Percentiles rank a stretch among this genome's conserved stretches.
phyloP scores from a whole-genome alignment of 2,329 filamentous ascomycete species.

The Talaromyces rugulosus region DNA sequence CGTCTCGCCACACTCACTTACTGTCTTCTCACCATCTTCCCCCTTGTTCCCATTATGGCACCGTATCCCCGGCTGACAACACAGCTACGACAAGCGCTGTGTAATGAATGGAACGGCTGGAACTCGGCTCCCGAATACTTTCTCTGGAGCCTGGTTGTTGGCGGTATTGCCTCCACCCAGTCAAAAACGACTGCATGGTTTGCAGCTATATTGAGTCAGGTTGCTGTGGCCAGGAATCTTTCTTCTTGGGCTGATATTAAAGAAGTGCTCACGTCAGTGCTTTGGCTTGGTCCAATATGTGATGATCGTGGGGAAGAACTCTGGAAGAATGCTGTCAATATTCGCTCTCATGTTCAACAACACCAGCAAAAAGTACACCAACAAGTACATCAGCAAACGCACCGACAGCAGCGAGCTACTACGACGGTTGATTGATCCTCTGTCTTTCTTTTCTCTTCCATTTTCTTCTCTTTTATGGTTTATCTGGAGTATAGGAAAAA shows the following conservation, averaged over 20 bases:
- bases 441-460: not conserved
- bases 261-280: constrained; percentile 15
- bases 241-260: constrained; percentile 17
- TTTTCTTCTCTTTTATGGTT: not conserved
- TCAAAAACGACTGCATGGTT: constrained; percentile 18
- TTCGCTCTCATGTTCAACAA: constrained; percentile 8
- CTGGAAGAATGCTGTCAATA: constrained; percentile 13
- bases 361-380: constrained; percentile 8
- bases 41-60: constrained; percentile 19
- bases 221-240: constrained; percentile 15
- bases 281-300: constrained; percentile 21
- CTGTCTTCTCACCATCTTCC: constrained; percentile 20
- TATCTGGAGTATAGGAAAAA: not conserved
- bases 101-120: constrained; percentile 14
- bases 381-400: not conserved
- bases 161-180: constrained; percentile 19
- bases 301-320: constrained; percentile 20
- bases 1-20: constrained; percentile 20
- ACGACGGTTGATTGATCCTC: not conserved
- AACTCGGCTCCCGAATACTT: constrained; percentile 15
- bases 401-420: not conserved
- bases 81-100: constrained; percentile 15
- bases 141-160: constrained; percentile 20
- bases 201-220: constrained; percentile 14
- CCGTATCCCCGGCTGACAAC: constrained; percentile 18